Base-by-base conservation (phyloP, 73 alveolate species). In the Tetrahymena elliotti region DNA sequence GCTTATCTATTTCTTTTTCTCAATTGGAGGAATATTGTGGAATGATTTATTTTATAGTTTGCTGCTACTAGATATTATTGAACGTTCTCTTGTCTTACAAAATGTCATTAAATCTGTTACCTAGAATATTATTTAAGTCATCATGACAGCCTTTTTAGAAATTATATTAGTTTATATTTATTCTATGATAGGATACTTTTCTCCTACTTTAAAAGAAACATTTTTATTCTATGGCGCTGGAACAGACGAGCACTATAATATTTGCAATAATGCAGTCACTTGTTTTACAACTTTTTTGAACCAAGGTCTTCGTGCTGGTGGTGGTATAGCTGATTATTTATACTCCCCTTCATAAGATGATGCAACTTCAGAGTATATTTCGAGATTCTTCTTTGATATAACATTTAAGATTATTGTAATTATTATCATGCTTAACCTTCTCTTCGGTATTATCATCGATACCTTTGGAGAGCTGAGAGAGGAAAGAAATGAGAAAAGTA, bases 311-410 rank as follows among this genome's bases (percentile, higher is more conserved):
- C 96, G 99, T 93, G 97, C 97, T 92, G 99, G 99, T 33, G 99
- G 99, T 38, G 99, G 99, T 84, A 98, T 98, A 15, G 99, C 99
- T 38, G 99, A 98, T 95, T 98, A 96, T 24, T 93, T 98, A 20
- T 95, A 96, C 37, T 96, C 97, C 93, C 94, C 96, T 24, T 93
- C 92, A 38, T 93, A 84, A 16, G 93, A 94, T 94, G 53, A 39
- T 84, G 34, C 68, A 10, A 35, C 31, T 33, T 31, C 93, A 38
- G 93, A 93, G 33, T 97, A 96, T 94, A 41, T 96, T 35, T 93
- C 93, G 27, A 96, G 97, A 94, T 84, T 94, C 33, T 83, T 97
- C 82, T 98, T 96, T 96, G 99, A 98, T 93, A 95, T 98, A 92
- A 94, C 97, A 18, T 98, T 98, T 97, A 98, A 96, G 95, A 93